A percentile compares a stretch with the other conserved stretches of the same genome.
These are phyloP conservation scores for Phanerodontia chrysosporium DNA, from an alignment of 768 basidiomycete genomes.

Conservation along the genomic window DNA sequence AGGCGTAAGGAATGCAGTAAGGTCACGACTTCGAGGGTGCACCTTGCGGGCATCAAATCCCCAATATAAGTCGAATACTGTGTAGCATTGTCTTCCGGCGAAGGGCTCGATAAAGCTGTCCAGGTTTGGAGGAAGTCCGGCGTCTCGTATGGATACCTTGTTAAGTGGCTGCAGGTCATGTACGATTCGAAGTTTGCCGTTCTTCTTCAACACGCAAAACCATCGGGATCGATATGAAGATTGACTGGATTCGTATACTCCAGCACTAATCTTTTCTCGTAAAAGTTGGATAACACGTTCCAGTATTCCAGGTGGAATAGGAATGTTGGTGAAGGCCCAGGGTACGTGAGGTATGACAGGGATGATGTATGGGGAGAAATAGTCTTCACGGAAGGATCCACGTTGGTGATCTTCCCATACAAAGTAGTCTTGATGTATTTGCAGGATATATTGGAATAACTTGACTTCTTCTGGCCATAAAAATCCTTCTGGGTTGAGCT, in stretches of 20 bases:
- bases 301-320: constrained; percentile 32
- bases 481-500: constrained; percentile 24
- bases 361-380: constrained; percentile 26
- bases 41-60: constrained; percentile 15
- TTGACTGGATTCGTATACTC: constrained; percentile 33
- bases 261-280: constrained; percentile 29
- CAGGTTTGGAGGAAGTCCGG: constrained; percentile 30
- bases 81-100: constrained; percentile 15
- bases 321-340: constrained; percentile 31
- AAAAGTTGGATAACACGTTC: constrained; percentile 28
- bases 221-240: constrained; percentile 33
- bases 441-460: constrained; percentile 18
- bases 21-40: constrained; percentile 5
- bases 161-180: constrained; percentile 38
- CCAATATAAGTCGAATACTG: constrained; percentile 16
- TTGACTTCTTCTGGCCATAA: constrained; percentile 27
- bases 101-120: constrained; percentile 28
- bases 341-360: constrained; percentile 32
- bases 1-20: constrained; percentile 17
- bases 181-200: constrained; percentile 28
- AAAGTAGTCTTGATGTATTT: constrained; percentile 13
- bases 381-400: constrained; percentile 20
- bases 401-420: constrained; percentile 20
- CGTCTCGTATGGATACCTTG: constrained; percentile 33
- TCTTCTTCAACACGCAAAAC: constrained; percentile 38